Evolutionary conservation across 2,329 filamentous ascomycete species (phyloP).

Genomic region (Beauveria varroae): DNA sequence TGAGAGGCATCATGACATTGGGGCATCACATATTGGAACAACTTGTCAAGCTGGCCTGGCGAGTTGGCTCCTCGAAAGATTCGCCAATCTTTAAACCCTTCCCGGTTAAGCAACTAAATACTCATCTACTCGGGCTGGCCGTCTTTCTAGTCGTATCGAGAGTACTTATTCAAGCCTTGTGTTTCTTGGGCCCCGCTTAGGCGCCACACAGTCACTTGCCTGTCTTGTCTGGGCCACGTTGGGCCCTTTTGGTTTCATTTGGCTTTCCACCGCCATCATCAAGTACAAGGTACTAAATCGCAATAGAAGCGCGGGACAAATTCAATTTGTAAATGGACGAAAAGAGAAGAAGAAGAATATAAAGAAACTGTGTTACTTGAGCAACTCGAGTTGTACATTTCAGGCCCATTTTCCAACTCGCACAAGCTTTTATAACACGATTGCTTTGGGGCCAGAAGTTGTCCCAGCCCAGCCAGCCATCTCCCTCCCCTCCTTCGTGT

Average conservation of each 20-base stretch:
- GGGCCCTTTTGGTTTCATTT: conserved; percentile 9
- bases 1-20: background rate
- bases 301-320: background rate
- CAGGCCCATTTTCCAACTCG: background rate
- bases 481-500: background rate
- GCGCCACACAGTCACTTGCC: conserved; percentile 4
- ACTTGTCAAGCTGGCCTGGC: background rate
- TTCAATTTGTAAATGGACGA: too few relatives aligned
- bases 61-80: background rate
- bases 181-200: background rate
- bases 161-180: background rate
- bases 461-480: background rate
- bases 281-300: background rate
- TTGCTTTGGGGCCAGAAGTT: background rate
- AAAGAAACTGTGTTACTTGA: background rate
- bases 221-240: conserved; percentile 7
- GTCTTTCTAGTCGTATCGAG: background rate
- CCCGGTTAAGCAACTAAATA: background rate
- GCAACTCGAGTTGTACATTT: background rate
- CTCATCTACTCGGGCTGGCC: background rate
- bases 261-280: background rate
- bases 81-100: background rate
- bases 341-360: too few relatives aligned
- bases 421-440: background rate
- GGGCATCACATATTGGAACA: background rate